phyloP scores from a whole-genome alignment of 495 filamentous ascomycete genomes.

The Penicillium longicatenatum region DNA sequence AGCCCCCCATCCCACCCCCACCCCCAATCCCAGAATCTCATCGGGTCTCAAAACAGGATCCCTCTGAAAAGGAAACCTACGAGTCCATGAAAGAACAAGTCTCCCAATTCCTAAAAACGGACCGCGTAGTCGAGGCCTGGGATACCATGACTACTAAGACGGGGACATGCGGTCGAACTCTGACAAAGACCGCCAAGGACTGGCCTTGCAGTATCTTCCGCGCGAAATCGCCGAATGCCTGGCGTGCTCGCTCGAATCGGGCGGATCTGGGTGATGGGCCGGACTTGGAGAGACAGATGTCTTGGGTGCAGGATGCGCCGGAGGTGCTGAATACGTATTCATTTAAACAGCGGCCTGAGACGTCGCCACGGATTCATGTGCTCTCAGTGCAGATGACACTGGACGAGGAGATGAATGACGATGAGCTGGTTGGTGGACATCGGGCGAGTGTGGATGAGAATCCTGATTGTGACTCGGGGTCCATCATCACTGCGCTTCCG shows the following conservation, averaged over 20 bases:
- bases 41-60: neutral
- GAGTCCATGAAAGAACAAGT: constrained; percentile 43
- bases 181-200: constrained; percentile 26
- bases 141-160: constrained; percentile 31
- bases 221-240: constrained; percentile 23
- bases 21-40: neutral
- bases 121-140: constrained; percentile 44
- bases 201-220: constrained; percentile 42
- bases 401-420: constrained; percentile 26
- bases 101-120: constrained; percentile 41
- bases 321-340: constrained; percentile 40
- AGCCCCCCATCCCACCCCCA: constrained; percentile 11
- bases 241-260: constrained; percentile 13
- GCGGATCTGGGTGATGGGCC: constrained; percentile 13
- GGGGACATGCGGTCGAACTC: constrained; percentile 7
- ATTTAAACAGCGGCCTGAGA: constrained; percentile 32
- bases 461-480: constrained; percentile 24
- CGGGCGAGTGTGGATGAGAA: neutral
- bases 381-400: constrained; percentile 33
- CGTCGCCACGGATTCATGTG: constrained; percentile 38
- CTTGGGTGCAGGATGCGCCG: constrained; percentile 34
- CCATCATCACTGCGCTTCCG: constrained; percentile 45
- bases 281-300: constrained; percentile 32
- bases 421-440: neutral
- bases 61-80: neutral